Evolutionary conservation across 2,329 filamentous ascomycete species (phyloP).

Genomic region (Colletotrichum scovillei): DNA sequence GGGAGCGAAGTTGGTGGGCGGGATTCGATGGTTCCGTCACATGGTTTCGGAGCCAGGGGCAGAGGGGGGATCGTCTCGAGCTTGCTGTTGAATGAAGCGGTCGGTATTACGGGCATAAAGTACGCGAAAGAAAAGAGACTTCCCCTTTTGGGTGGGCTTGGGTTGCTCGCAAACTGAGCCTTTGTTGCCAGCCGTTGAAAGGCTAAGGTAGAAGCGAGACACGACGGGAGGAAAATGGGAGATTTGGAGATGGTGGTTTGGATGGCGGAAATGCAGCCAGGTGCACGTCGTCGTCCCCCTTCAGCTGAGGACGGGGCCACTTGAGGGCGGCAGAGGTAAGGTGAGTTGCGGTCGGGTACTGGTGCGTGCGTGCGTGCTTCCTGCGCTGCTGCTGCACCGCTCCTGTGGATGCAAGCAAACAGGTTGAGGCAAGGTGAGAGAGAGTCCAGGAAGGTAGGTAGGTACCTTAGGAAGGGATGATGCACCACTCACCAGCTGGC

Average conservation of each 20-base stretch:
- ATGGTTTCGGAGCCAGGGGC: constrained; percentile 36
- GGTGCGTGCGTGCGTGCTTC: constrained; percentile 16
- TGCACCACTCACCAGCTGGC: constrained; percentile 10
- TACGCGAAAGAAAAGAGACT: neutral
- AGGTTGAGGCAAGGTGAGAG: neutral
- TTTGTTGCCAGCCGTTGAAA: constrained; percentile 28
- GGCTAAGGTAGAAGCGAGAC: constrained; percentile 4
- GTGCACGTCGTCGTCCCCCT: constrained; percentile 30
- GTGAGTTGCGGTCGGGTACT: constrained; percentile 22
- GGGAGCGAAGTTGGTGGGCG: constrained; percentile 31
- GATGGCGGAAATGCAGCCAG: constrained; percentile 27
- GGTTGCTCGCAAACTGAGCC: constrained; percentile 1
- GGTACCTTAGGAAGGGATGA: constrained; percentile 12
- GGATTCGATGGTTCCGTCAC: constrained; percentile 36
- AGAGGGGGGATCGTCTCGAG: constrained; percentile 30
- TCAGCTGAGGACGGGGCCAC: constrained; percentile 28
- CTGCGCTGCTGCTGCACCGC: constrained; percentile 1
- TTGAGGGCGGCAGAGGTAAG: constrained; percentile 19
- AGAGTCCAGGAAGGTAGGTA: neutral
- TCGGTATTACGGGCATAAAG: constrained; percentile 19
- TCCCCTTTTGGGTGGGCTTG: constrained; percentile 11
- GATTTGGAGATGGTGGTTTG: constrained; percentile 25
- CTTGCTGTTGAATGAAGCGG: constrained; percentile 24
- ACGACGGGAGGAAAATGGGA: constrained; percentile 7
- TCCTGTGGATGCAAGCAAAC: neutral